Conservation (phyloP, 768 basidiomycete genomes). For the Hemileccinum impolitum region DNA sequence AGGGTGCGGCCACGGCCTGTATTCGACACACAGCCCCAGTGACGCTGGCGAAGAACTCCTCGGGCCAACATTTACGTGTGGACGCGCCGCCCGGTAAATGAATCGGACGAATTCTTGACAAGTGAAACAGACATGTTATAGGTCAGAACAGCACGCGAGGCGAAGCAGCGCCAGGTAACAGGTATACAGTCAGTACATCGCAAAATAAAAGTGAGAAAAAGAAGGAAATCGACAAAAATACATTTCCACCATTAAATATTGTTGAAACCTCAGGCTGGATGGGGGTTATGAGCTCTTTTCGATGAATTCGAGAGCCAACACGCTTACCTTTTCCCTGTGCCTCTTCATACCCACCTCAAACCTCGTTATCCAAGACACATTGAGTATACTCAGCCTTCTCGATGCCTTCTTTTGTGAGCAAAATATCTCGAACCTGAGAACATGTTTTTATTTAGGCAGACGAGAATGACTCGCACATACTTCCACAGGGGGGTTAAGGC, state of each 20-base stretch:
- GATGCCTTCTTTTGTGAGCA: conserved; percentile 63
- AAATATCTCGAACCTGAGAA: conserved; percentile 70
- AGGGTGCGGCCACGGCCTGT: too few relatives aligned
- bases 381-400: conserved; percentile 53
- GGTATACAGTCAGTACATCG: conserved; percentile 4
- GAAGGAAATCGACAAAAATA: background rate
- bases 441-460: background rate
- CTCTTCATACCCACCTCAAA: conserved; percentile 16
- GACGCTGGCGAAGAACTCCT: background rate
- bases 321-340: background rate
- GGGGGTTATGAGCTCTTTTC: background rate
- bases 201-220: background rate
- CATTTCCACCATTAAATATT: background rate
- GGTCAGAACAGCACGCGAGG: background rate
- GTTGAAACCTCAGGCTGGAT: background rate
- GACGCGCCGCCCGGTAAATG: too few relatives aligned
- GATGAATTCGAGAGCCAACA: background rate
- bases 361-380: conserved; percentile 54
- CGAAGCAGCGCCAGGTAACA: background rate
- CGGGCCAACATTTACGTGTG: too few relatives aligned
- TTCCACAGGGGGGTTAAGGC: conserved; percentile 76
- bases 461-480: conserved; percentile 37
- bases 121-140: background rate
- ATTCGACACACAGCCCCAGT: background rate
- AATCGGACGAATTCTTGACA: background rate